Conservation (phyloP, 306 rosid species). For the Hylodesmum podocarpum region DNA sequence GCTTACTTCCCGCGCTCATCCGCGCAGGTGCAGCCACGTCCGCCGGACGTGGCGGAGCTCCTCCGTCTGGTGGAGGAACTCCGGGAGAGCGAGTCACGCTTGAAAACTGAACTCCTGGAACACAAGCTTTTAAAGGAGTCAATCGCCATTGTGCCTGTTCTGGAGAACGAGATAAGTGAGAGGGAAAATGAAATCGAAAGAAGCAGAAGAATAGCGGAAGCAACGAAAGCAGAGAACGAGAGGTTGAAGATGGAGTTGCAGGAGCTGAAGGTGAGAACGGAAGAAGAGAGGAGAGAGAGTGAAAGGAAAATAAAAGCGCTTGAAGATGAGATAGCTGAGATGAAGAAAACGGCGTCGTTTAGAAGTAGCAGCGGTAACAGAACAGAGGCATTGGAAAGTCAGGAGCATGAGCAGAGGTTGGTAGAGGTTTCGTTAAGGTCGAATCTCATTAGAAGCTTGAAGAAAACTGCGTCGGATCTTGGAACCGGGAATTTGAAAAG, state of each 20-base stretch:
- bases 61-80: slow-evolving; percentile 81
- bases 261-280: slow-evolving; percentile 36
- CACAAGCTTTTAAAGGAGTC: slow-evolving; percentile 81
- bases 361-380: not conserved
- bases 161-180: slow-evolving; percentile 62
- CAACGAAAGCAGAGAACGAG: slow-evolving; percentile 58
- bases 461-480: slow-evolving; percentile 41
- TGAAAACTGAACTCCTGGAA: slow-evolving; percentile 87
- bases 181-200: slow-evolving; percentile 59
- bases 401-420: slow-evolving; percentile 61
- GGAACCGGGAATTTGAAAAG: slow-evolving; percentile 51
- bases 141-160: slow-evolving; percentile 71
- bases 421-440: slow-evolving; percentile 60
- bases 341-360: slow-evolving; percentile 59
- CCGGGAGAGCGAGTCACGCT: slow-evolving; percentile 86
- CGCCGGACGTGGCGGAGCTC: slow-evolving; percentile 90
- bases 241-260: slow-evolving; percentile 44
- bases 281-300: slow-evolving; percentile 48
- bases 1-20: slow-evolving; percentile 91
- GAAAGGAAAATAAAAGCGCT: slow-evolving; percentile 45
- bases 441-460: slow-evolving; percentile 58
- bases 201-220: slow-evolving; percentile 41
- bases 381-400: slow-evolving; percentile 32
- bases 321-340: slow-evolving; percentile 63
- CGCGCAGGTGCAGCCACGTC: slow-evolving; percentile 93